Base-by-base conservation (phyloP, 495 filamentous ascomycete genomes). In the Neurospora africana region DNA sequence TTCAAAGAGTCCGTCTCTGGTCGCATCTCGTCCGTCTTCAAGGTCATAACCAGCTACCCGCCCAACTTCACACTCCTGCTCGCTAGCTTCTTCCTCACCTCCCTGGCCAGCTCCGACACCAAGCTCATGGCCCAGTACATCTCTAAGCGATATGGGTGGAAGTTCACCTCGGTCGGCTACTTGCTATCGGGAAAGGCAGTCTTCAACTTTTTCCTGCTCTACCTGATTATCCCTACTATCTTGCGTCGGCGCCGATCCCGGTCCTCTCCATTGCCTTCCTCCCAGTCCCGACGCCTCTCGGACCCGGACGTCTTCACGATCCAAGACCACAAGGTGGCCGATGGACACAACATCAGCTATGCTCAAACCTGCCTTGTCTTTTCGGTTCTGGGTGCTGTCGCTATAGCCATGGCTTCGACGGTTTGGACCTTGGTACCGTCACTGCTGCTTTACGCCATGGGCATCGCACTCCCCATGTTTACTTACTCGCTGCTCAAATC, bases 101-200 rank as follows among this genome's bases (percentile, higher is more conserved):
- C 82, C n/a, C 79, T 84, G 61, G 82, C 82, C 19, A 82, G 80
- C 72, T 82, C 83, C 70, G 83, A 84, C 72, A 84, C 83, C 27
- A 84, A 82, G 71, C 77, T 84, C 21, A 73, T 84, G 11, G 75
- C 82, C n/a, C 81, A 83, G 38, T 84, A 82, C 69, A 82, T 84
- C 71, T 84, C 83, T 8, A 82, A 80, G 72, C 78, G 83, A 9
- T 83, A 82, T 65, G 40, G 73, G 30, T 84, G 83, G 83, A 69
- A 69, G 8, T 81, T 84, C 37, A 76, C 81, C 4, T 78, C 75
- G 1, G 82, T 82, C 4, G 83, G 83, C 30, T 85, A 85, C 44
- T 76, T 85, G 15, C 75, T 85, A 2, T 84, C 83, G 13, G 76
- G 68, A 39, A 85, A 85, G 68, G 83, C 83, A 9, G 72, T 83